Percentiles rank a stretch among this genome's conserved stretches.
Evolutionary conservation across 305 asterid genomes (phyloP).

Genomic region (Fraxinus latifolia): DNA sequence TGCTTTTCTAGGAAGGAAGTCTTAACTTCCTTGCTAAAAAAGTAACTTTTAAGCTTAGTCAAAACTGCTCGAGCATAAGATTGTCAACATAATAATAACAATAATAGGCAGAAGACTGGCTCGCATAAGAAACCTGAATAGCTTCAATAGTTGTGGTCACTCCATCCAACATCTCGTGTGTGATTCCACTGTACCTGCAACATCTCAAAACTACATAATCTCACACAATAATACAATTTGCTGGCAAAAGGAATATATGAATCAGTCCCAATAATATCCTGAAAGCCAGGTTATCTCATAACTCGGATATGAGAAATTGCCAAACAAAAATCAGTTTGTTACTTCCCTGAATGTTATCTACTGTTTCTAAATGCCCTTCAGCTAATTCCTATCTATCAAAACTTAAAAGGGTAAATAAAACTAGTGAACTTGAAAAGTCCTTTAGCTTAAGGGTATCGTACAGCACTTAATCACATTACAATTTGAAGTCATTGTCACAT

Average conservation of each 20-base stretch:
- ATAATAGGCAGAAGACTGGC: slow-evolving; percentile 13
- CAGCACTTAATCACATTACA: not conserved
- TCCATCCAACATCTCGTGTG: slow-evolving; percentile 63
- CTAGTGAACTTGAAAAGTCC: not conserved
- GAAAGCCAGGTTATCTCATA: not conserved
- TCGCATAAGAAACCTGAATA: slow-evolving; percentile 60
- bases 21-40: not conserved
- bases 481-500: not conserved
- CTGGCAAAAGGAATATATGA: not conserved
- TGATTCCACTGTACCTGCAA: slow-evolving; percentile 94
- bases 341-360: not conserved
- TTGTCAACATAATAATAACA: not conserved
- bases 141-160: slow-evolving; percentile 82
- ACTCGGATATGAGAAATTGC: not conserved
- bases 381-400: not conserved
- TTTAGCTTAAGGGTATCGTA: not conserved
- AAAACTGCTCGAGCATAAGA: not conserved
- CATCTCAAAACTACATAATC: slow-evolving; percentile 12
- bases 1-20: not conserved
- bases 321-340: not conserved
- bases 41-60: not conserved
- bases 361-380: not conserved
- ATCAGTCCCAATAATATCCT: not conserved
- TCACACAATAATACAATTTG: not conserved
- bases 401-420: not conserved